These are phyloP conservation scores for Prunus davidiana DNA, from an alignment of 306 rosid genomes.

Conservation along the genomic window DNA sequence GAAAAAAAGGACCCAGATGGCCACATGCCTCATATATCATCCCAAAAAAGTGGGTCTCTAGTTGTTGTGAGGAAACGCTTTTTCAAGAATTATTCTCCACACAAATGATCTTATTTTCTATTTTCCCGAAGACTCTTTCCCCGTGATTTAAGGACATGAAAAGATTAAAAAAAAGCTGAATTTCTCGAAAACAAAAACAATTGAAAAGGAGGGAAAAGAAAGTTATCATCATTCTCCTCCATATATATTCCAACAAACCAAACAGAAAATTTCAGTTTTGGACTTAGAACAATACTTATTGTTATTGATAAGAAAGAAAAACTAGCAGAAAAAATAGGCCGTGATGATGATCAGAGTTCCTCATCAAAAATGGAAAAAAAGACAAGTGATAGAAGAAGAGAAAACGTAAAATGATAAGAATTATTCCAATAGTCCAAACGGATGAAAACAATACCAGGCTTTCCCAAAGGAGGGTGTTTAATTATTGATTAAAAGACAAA, in stretches of 20 bases:
- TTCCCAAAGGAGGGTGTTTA: too few species aligned
- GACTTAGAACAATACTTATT: neutral
- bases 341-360: neutral
- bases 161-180: constrained; percentile 22
- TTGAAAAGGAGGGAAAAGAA: neutral
- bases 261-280: constrained; percentile 3
- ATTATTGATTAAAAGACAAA: too few species aligned
- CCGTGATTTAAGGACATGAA: constrained; percentile 54
- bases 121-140: constrained; percentile 31
- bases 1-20: constrained; percentile 36
- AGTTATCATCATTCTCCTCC: constrained; percentile 19
- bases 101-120: constrained; percentile 27
- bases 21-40: constrained; percentile 34
- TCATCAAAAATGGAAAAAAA: neutral
- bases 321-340: neutral
- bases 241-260: constrained; percentile 18
- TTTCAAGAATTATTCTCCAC: constrained; percentile 58
- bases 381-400: neutral
- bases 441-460: too few species aligned
- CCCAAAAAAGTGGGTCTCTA: constrained; percentile 45
- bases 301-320: neutral
- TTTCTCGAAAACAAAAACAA: constrained; percentile 15
- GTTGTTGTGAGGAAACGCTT: constrained; percentile 25
- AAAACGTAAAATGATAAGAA: too few species aligned
- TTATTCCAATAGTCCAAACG: too few species aligned